Percentiles rank a stretch among this genome's conserved stretches.
These are phyloP conservation scores for Peronospora belbahrii DNA, from an alignment of 352 stramenopile genomes.

Conservation along the genomic window DNA sequence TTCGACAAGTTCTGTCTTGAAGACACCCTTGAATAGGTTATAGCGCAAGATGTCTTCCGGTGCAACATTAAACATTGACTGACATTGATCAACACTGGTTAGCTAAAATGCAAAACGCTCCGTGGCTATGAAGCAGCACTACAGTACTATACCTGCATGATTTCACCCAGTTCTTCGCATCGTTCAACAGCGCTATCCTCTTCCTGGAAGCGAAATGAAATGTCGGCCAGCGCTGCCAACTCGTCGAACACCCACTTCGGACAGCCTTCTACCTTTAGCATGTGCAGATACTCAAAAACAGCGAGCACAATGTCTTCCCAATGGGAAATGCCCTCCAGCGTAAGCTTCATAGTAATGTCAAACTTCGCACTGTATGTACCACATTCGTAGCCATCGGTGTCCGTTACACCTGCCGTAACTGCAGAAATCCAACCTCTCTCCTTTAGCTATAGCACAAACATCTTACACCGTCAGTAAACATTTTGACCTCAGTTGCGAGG, in stretches of 20 bases:
- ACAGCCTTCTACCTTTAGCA: constrained; percentile 42
- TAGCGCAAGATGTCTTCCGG: constrained; percentile 54
- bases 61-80: constrained; percentile 52
- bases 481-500: background rate
- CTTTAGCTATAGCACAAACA: constrained; percentile 45
- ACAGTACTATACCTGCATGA: constrained; percentile 52
- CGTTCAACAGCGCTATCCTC: constrained; percentile 56
- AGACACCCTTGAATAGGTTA: constrained; percentile 48
- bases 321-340: constrained; percentile 44
- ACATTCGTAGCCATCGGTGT: constrained; percentile 66
- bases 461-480: background rate
- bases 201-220: constrained; percentile 74
- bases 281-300: constrained; percentile 63
- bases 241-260: constrained; percentile 74
- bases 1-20: constrained; percentile 35
- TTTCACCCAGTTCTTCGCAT: constrained; percentile 59
- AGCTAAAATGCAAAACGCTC: background rate
- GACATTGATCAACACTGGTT: constrained; percentile 4
- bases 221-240: constrained; percentile 49
- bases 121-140: background rate
- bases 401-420: constrained; percentile 58
- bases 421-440: constrained; percentile 66
- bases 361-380: constrained; percentile 62
- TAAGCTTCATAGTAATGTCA: constrained; percentile 70
- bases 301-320: constrained; percentile 52